Base-by-base conservation (phyloP, 2,329 filamentous ascomycete genomes). In the Amesomyces nigricolor region DNA sequence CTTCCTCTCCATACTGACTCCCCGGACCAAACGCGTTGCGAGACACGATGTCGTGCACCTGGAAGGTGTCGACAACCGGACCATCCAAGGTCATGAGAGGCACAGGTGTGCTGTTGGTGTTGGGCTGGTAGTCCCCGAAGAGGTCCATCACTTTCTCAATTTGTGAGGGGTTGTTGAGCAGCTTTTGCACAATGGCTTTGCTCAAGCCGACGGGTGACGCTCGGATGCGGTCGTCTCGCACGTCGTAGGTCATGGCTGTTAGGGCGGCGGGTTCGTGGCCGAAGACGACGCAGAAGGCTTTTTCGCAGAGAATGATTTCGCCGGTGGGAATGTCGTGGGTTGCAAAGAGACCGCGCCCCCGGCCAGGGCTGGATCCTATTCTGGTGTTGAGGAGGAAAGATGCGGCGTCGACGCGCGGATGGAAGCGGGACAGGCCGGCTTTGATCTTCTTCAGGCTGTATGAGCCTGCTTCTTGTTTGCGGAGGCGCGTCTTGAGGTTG, bases 31-130 rank as follows among this genome's bases (percentile, higher is more conserved):
- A 56, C 3, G 43, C 48, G 17, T 56, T 56, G 35, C 48, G 22
- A 6, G 54, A 16, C 3, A 56, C 22, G 17, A 56, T 56, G 30
- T 56, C 54, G 14, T 56, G 48, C 29, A 52, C 48, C 37, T 48
- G 48, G n/a, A 56, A 56, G 1, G 42, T 44, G 40, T 56, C 48
- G 3, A 56, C 43, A 1, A 44, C 47, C 4, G 53, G 43, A 11
- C 47, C 43, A 16, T 51, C 53, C 5, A 7, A 35, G 1, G 53
- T 47, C 7, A 14, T 35, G 2, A 26, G 22, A 5, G 3, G 1
- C 7, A 37, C 19, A 1, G 4, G 29, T 11, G 42, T 32, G 4
- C 11, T 43, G 9, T 39, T 32, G 44, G 13, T 37, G 13, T 14
- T 39, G 2, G 47, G 47, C 2, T 47, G 29, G 45, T 42, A 56